Evolutionary conservation across 495 filamentous ascomycete genomes (phyloP), one percentile per base, ranked within the genome.

Genomic region (Penicillium arizonense): DNA sequence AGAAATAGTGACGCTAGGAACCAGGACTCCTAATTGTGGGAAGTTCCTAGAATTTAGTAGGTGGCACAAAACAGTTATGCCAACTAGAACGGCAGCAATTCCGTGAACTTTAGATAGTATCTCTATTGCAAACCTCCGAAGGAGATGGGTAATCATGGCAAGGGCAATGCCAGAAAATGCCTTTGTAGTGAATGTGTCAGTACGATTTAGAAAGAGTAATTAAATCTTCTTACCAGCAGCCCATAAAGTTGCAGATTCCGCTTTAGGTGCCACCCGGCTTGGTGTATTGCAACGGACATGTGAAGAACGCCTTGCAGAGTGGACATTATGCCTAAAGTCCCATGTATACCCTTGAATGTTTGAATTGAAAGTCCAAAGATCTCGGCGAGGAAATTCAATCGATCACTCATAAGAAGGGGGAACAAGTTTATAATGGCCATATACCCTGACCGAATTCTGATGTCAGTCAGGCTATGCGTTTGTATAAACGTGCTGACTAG

Each of bases 341-440:
- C 18, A 30, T 56, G 21, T 11, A 56, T 18, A 14, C 11, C 6
- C 20, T 18, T 18, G 20, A 38, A 56, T 21, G 53, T 44, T 13
- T 30, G 32, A 28, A 56, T 18, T n/a, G 41, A 43, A n/a, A 56
- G 24, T 16, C 47, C 47, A 20, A 56, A 37, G 10, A 46, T 14
- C 23, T 56, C 53, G n/a, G 53, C 53, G 3, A 44, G 37, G 12
- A 51, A 40, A 30, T 21, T 50, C 0, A 50, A 34, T 24, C 47
- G 47, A 28, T 37, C 47, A 7, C 46, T 43, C 2, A 56, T 6
- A 13, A 56, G 8, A 34, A 56, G 33, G 4, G 40, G 53, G 12
- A 56, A 28, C 13, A 56, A 41, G 23, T 56, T 56, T 10, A 41
- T 16, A 21, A 56, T 44, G 11, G 53, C 53, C 21, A 56, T 28